Evolutionary conservation across 106 monocot genomes (phyloP).

Genomic region (Hemerocallis citrina): DNA sequence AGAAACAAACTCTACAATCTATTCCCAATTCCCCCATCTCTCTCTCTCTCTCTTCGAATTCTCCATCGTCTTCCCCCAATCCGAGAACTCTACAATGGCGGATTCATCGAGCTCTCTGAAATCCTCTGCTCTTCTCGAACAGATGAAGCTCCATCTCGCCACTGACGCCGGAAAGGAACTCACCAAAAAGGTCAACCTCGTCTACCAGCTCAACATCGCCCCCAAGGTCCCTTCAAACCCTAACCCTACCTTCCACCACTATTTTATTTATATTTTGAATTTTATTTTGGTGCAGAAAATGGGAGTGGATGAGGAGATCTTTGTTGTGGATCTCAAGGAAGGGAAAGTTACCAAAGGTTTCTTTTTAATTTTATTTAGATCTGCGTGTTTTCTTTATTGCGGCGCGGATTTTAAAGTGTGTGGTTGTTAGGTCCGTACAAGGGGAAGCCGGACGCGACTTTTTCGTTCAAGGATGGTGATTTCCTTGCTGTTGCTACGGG

Average conservation of each 20-base stretch:
- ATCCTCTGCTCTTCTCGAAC: constrained; percentile 69
- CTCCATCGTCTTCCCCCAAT: no score
- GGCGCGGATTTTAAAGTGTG: background rate
- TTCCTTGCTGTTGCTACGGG: constrained; percentile 74
- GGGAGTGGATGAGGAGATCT: constrained; percentile 89
- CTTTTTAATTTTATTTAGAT: background rate
- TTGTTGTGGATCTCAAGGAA: constrained; percentile 87
- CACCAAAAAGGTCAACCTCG: constrained; percentile 61
- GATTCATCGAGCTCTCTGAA: constrained; percentile 30
- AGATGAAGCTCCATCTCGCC: constrained; percentile 70
- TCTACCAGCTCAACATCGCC: constrained; percentile 85
- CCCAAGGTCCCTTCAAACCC: constrained; percentile 11
- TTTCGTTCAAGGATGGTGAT: constrained; percentile 83
- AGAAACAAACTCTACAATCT: no score
- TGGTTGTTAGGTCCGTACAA: constrained; percentile 52
- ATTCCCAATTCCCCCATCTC: no score
- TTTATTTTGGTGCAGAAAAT: constrained; percentile 48
- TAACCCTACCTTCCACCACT: constrained; percentile 4
- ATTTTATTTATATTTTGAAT: background rate
- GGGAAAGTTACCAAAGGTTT: constrained; percentile 82
- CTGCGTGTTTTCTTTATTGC: background rate
- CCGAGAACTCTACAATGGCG: no score
- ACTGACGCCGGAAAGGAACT: constrained; percentile 73
- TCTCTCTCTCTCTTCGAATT: no score
- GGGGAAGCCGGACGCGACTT: constrained; percentile 88